These are phyloP conservation scores for Turritis glabra DNA, from an alignment of 345 rosid genomes.

Conservation along the genomic window DNA sequence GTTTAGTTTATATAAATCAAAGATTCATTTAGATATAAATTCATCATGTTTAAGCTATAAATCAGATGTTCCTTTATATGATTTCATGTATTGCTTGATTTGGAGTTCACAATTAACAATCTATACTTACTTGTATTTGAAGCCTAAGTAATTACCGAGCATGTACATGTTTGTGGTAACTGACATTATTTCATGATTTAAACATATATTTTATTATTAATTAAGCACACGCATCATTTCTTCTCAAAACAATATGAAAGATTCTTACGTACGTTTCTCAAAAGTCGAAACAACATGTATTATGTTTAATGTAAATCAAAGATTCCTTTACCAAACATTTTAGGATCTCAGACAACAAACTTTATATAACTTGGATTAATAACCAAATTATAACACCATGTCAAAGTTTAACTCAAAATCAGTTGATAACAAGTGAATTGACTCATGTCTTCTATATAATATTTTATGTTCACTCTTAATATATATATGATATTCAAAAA, in stretches of 20 bases:
- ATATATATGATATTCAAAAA: too few relatives aligned
- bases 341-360: not conserved
- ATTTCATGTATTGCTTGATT: slow-evolving; percentile 20
- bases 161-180: not conserved
- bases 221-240: slow-evolving; percentile 11
- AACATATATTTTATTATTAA: not conserved
- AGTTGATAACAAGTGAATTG: not conserved
- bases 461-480: too few relatives aligned
- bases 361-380: not conserved
- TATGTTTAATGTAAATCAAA: slow-evolving; percentile 6
- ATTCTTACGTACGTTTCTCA: slow-evolving; percentile 2
- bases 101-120: slow-evolving; percentile 7
- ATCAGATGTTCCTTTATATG: slow-evolving; percentile 6
- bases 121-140: slow-evolving; percentile 24
- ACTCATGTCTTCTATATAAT: too few relatives aligned
- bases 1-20: not conserved
- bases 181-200: not conserved
- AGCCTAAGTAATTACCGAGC: not conserved
- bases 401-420: too few relatives aligned
- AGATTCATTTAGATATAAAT: not conserved
- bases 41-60: not conserved
- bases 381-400: not conserved
- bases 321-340: not conserved
- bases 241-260: not conserved
- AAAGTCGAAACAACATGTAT: not conserved